Conservation (phyloP, 2,329 filamentous ascomycete species). For the Fusarium sacchari region DNA sequence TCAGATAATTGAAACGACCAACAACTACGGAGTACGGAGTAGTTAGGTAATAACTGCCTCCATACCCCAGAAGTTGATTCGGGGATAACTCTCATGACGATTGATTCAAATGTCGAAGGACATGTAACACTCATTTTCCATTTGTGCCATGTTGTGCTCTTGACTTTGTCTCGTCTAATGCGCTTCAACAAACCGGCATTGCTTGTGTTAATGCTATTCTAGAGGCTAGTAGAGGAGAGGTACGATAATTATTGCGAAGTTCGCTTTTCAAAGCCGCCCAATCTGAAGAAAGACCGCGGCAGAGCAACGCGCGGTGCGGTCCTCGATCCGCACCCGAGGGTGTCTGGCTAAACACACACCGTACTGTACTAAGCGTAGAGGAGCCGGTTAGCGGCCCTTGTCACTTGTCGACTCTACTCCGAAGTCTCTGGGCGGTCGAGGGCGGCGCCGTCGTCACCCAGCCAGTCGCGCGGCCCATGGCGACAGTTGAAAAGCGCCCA, state of each 20-base stretch:
- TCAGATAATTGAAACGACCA: slow-evolving; percentile 30
- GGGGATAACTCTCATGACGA: not conserved
- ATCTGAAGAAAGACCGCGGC: slow-evolving; percentile 31
- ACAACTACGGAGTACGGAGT: too few species aligned
- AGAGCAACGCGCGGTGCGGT: slow-evolving; percentile 20
- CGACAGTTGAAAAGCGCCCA: slow-evolving; percentile 24
- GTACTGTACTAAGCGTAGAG: not conserved
- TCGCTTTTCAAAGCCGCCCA: slow-evolving; percentile 13
- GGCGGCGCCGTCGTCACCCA: slow-evolving; percentile 22
- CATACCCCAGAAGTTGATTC: not conserved
- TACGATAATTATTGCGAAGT: not conserved
- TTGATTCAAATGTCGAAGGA: not conserved
- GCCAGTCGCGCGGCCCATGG: slow-evolving; percentile 29
- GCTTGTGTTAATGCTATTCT: slow-evolving; percentile 1
- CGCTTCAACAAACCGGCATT: not conserved
- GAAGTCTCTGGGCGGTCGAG: slow-evolving; percentile 26
- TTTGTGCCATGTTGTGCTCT: not conserved
- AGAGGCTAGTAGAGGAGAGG: too few species aligned
- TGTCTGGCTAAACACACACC: slow-evolving; percentile 12
- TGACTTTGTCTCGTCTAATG: not conserved
- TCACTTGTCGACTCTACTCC: slow-evolving; percentile 26
- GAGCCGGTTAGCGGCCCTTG: slow-evolving; percentile 19
- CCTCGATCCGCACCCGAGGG: slow-evolving; percentile 16
- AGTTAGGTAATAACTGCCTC: not conserved
- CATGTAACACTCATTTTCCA: not conserved